These are phyloP conservation scores for Telfairia occidentalis DNA, from an alignment of 331 rosid species.

Conservation along the genomic window DNA sequence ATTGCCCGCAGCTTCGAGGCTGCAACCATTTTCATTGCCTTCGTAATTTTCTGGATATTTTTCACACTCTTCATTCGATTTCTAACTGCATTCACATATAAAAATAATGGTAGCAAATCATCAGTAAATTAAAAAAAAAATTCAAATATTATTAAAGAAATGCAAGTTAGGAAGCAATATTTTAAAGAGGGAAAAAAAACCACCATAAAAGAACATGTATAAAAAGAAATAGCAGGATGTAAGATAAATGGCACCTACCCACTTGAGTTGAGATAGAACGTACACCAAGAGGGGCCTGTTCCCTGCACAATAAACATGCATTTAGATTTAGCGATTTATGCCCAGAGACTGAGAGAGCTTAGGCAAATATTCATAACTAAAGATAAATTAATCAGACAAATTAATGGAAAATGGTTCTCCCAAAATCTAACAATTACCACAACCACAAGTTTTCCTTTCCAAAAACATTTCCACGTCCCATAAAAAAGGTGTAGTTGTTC, in stretches of 20 bases:
- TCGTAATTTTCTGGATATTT: conserved; percentile 92
- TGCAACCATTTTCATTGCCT: conserved; percentile 99
- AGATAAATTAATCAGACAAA: neutral
- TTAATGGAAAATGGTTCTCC: neutral
- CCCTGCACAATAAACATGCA: conserved; percentile 37
- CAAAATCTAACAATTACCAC: neutral
- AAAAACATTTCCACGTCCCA: neutral
- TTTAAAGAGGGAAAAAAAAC: neutral
- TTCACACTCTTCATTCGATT: conserved; percentile 97
- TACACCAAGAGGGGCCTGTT: conserved; percentile 48
- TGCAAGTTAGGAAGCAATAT: neutral
- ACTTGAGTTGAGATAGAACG: conserved; percentile 92
- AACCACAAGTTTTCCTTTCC: neutral
- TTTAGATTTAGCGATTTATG: neutral
- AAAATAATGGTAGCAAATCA: neutral
- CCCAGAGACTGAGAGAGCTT: neutral
- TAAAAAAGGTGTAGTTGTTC: neutral
- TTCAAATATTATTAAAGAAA: neutral
- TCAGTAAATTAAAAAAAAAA: conserved; percentile 7
- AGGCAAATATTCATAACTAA: neutral
- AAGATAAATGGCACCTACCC: conserved; percentile 38
- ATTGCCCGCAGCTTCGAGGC: conserved; percentile 89
- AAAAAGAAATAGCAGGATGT: neutral
- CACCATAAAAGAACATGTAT: neutral
- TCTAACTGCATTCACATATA: conserved; percentile 44